Evolutionary conservation across 2,329 filamentous ascomycete species (phyloP), one percentile per base, ranked within the genome.

Genomic region (Colletotrichum sp.): DNA sequence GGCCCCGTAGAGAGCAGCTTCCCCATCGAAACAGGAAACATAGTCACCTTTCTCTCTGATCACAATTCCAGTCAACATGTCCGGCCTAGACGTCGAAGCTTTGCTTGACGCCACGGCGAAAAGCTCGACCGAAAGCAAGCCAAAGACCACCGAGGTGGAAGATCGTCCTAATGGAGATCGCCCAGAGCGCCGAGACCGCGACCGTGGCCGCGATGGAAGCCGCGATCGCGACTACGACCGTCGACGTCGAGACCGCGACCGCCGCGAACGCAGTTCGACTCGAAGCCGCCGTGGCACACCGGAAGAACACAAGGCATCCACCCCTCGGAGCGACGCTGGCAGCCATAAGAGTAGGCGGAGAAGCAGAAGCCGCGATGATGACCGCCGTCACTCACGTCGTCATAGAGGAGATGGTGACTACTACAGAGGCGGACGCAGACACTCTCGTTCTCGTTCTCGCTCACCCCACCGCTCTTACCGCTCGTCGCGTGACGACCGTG

Each of bases 21-120:
- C 25, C 25, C 36, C 44, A 44, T 44, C 19, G 39, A 44, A 44
- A 44, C 39, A 44, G 39, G 19, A 44, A 44, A n/a, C 9, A 62
- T 16, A 34, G 29, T 30, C 27, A 6, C 59, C n/a, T 29, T 49
- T 36, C 22, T 27, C 25, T 32, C 27, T 39, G 34, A 52, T 39
- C 32, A 32, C 55, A 36, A 5, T 5, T n/a, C 27, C 30, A 52
- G 25, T 76, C 79, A 85, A 79, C 78, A 90, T 90, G 88, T 85
- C 88, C 69, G 87, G 85, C 73, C 83, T 90, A 80, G 95, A 98
- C 83, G 95, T 98, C 81, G 96, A 98, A 89, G 95, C 95, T 79
- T 91, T 98, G 79, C 92, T 98, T 80, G 96, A 98, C 86, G 95
- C 94, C 68, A 95, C 95, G 78, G 95, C 95, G 69, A 93, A 92